Conservation (phyloP, 805 yeast genomes). For the Myxozyma udenii region DNA sequence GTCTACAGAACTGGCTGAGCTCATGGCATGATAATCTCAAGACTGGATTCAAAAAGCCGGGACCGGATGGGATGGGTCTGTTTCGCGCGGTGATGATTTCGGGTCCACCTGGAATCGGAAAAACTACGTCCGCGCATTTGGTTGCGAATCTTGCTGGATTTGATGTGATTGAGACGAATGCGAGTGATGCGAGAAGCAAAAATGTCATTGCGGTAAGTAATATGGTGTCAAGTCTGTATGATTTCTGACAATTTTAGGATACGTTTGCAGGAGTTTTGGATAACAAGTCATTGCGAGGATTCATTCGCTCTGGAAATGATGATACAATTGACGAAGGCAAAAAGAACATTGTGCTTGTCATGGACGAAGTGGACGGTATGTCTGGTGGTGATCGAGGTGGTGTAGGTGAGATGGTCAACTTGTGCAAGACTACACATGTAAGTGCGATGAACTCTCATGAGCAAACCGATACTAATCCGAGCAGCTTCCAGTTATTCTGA, state of each 20-base stretch:
- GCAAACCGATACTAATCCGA: conserved; percentile 40
- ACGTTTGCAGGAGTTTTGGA: conserved; percentile 67
- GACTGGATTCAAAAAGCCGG: conserved; percentile 55
- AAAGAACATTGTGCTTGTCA: conserved; percentile 70
- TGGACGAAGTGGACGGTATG: conserved; percentile 99
- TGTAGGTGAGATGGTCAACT: conserved; percentile 86
- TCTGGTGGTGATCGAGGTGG: conserved; percentile 99
- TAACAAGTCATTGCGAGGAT: conserved; percentile 82
- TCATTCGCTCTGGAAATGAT: conserved; percentile 46
- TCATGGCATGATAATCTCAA: conserved; percentile 66
- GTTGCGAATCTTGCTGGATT: conserved; percentile 77
- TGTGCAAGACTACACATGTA: conserved; percentile 69
- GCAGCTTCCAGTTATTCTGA: conserved; percentile 81
- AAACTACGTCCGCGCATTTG: conserved; percentile 85
- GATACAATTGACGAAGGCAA: conserved; percentile 37
- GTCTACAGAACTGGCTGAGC: conserved; percentile 68
- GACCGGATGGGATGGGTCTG: conserved; percentile 61
- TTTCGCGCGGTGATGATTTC: conserved; percentile 82
- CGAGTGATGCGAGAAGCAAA: conserved; percentile 85
- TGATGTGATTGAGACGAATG: conserved; percentile 80
- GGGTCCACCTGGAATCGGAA: conserved; percentile 95
- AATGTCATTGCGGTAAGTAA: conserved; percentile 52
- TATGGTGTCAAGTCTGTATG: background rate
- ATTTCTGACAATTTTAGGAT: conserved; percentile 30
- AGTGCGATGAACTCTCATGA: background rate